These are phyloP conservation scores for Fusarium sp. DNA, from an alignment of 2,329 filamentous ascomycete species.

Conservation along the genomic window DNA sequence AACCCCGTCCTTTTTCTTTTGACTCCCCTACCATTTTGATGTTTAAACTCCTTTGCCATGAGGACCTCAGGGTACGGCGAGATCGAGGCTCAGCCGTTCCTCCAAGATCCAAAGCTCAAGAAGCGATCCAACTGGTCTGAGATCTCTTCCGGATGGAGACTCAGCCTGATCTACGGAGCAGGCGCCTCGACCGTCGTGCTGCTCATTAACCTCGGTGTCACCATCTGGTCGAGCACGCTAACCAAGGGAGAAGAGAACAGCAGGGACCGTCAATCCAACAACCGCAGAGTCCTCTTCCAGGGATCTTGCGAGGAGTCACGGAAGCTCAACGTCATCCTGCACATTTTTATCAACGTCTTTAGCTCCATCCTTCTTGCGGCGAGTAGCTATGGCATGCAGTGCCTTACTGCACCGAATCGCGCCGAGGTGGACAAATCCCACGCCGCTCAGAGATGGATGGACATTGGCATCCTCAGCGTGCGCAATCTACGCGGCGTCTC, in stretches of 20 bases:
- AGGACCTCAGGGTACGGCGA: not conserved
- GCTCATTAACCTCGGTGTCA: not conserved
- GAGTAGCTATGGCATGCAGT: conserved; percentile 51
- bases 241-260: not conserved
- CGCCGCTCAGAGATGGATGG: conserved; percentile 14
- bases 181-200: not conserved
- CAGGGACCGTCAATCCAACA: not conserved
- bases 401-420: conserved; percentile 47
- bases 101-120: not conserved
- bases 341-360: conserved; percentile 24
- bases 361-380: conserved; percentile 17
- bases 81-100: not conserved
- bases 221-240: conserved; percentile 4
- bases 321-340: conserved; percentile 3
- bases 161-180: not conserved
- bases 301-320: conserved; percentile 1
- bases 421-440: conserved; percentile 41
- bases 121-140: not conserved
- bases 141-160: conserved; percentile 1
- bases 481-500: conserved; percentile 18
- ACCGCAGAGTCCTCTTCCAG: not conserved
- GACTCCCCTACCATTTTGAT: not conserved
- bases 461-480: conserved; percentile 32
- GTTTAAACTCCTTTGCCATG: not conserved
- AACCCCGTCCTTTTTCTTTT: not conserved